Percentiles rank a stretch among this genome's conserved stretches.
These are phyloP conservation scores for Colletotrichum noveboracense DNA, from an alignment of 2,329 filamentous ascomycete genomes.

Conservation along the genomic window DNA sequence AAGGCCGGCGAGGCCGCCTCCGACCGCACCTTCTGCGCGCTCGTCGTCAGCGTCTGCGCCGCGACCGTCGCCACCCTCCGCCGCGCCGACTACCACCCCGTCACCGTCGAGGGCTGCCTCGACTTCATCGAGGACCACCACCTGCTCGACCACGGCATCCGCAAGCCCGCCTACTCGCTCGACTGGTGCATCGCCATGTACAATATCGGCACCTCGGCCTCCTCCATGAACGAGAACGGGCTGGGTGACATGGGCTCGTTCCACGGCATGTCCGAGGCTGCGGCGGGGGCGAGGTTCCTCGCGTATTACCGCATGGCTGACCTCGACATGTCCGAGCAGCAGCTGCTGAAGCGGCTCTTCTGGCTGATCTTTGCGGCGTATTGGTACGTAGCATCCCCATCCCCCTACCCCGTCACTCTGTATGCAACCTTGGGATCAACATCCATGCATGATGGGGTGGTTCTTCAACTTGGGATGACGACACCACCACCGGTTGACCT, in stretches of 20 bases:
- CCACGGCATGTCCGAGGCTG: constrained; percentile 28
- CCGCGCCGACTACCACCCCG: constrained; percentile 26
- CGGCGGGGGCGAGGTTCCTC: constrained; percentile 33
- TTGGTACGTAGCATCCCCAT: background rate
- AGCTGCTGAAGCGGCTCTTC: constrained; percentile 37
- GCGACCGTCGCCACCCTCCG: constrained; percentile 37
- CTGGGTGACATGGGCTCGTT: constrained; percentile 18
- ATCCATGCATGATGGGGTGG: background rate
- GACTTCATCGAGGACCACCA: constrained; percentile 32
- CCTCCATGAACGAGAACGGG: constrained; percentile 18
- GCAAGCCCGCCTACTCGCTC: constrained; percentile 28
- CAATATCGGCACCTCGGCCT: constrained; percentile 33
- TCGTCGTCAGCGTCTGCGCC: constrained; percentile 39
- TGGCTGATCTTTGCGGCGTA: constrained; percentile 35
- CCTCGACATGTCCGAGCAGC: constrained; percentile 29
- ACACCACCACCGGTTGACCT: background rate
- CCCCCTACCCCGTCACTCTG: background rate
- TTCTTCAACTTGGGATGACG: background rate
- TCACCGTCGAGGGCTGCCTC: constrained; percentile 33
- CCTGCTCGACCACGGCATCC: constrained; percentile 24
- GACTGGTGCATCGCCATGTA: constrained; percentile 42
- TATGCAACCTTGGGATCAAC: background rate
- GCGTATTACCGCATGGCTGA: constrained; percentile 30
- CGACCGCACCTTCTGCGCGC: constrained; percentile 33
- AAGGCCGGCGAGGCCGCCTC: constrained; percentile 26